Conservation (phyloP, 768 basidiomycete genomes). For the Pleurotus citrinopileatus region DNA sequence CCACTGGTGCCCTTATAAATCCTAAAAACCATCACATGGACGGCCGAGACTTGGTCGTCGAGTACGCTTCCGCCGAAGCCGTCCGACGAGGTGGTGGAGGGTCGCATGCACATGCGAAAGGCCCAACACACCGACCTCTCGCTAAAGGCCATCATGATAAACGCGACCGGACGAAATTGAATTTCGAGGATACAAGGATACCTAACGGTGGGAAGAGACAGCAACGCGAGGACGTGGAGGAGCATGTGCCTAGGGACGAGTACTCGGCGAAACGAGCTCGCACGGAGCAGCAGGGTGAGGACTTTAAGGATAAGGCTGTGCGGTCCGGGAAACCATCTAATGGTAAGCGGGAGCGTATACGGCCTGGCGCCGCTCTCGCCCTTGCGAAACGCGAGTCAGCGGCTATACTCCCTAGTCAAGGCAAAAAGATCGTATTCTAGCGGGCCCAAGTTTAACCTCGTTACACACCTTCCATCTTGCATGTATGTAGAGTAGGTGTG, state of each 20-base stretch:
- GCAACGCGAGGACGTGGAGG: constrained; percentile 3
- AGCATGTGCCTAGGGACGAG: not conserved
- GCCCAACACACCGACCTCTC: not conserved
- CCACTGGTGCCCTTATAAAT: constrained; percentile 80
- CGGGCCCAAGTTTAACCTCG: not conserved
- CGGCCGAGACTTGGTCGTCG: constrained; percentile 82
- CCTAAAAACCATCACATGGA: constrained; percentile 81
- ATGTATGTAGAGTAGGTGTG: too few species aligned
- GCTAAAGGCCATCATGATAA: constrained; percentile 3
- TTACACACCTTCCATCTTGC: not conserved
- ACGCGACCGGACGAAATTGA: not conserved
- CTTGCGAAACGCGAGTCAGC: constrained; percentile 72
- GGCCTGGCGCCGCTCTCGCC: constrained; percentile 82
- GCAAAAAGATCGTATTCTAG: constrained; percentile 73
- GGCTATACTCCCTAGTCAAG: constrained; percentile 66
- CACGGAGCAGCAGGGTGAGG: not conserved
- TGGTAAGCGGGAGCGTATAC: constrained; percentile 37
- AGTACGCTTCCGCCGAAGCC: constrained; percentile 87
- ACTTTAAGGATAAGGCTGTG: constrained; percentile 11
- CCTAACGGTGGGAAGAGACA: constrained; percentile 8
- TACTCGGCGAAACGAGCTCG: not conserved
- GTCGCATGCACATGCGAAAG: constrained; percentile 1
- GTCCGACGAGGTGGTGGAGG: constrained; percentile 75
- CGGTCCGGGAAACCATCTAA: constrained; percentile 11
- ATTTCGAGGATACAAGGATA: not conserved